Conservation (phyloP, 495 filamentous ascomycete genomes). For the Penicillium dipodomyicola region DNA sequence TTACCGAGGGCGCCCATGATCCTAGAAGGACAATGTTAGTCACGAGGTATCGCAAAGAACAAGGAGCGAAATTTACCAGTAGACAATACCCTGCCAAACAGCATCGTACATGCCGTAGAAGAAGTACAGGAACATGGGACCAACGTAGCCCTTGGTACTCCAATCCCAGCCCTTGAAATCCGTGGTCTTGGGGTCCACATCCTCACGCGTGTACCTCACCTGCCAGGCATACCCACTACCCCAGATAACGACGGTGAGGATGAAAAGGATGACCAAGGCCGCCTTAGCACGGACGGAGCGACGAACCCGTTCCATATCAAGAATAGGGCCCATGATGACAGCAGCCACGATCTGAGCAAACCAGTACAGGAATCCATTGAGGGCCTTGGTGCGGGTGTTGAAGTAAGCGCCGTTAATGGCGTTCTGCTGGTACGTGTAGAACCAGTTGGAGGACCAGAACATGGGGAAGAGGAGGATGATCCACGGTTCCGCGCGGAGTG, state of each 20-base stretch:
- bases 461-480: conserved; percentile 51
- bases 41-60: background rate
- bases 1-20: conserved; percentile 88
- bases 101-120: conserved; percentile 55
- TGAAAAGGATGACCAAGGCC: conserved; percentile 40
- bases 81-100: conserved; percentile 67
- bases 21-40: conserved; percentile 40
- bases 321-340: conserved; percentile 42
- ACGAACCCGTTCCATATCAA: conserved; percentile 41
- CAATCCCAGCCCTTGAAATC: conserved; percentile 40
- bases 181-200: conserved; percentile 8
- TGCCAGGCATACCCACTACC: conserved; percentile 54
- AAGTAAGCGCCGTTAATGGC: conserved; percentile 50
- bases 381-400: conserved; percentile 43
- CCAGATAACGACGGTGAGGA: conserved; percentile 47
- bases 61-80: conserved; percentile 59
- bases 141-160: conserved; percentile 39
- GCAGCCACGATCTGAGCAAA: conserved; percentile 52
- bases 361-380: conserved; percentile 53
- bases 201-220: conserved; percentile 40
- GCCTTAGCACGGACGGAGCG: conserved; percentile 41
- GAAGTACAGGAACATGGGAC: conserved; percentile 54
- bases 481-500: conserved; percentile 35
- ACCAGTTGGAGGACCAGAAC: conserved; percentile 69
- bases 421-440: conserved; percentile 71